Percentiles rank a stretch among this genome's conserved stretches.
These are phyloP conservation scores for Schrenkiella parvula DNA, from an alignment of 345 rosid species.

Conservation along the genomic window DNA sequence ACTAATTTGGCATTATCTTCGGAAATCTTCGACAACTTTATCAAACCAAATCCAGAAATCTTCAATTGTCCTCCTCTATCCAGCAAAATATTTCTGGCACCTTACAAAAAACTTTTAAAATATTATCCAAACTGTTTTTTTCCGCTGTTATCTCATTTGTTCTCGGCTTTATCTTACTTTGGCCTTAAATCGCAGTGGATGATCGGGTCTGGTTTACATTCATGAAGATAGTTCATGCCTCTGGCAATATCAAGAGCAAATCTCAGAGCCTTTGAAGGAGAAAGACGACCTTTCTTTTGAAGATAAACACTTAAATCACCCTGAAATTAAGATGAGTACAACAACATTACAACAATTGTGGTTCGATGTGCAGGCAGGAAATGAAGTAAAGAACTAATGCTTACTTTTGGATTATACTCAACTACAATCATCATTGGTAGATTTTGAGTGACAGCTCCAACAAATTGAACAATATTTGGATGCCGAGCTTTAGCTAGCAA, in stretches of 20 bases:
- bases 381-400: slow-evolving; percentile 6
- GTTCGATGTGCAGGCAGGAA: background rate
- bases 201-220: slow-evolving; percentile 81
- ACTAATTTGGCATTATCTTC: slow-evolving; percentile 55
- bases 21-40: slow-evolving; percentile 52
- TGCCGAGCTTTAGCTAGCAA: slow-evolving; percentile 84
- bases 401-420: slow-evolving; percentile 77
- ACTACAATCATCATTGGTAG: slow-evolving; percentile 93
- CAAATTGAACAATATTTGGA: slow-evolving; percentile 97
- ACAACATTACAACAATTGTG: background rate
- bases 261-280: slow-evolving; percentile 33
- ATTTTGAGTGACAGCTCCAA: slow-evolving; percentile 98
- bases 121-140: slow-evolving; percentile 28
- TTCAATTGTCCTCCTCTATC: slow-evolving; percentile 84
- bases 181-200: slow-evolving; percentile 90
- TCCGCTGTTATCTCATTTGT: background rate
- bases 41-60: slow-evolving; percentile 85
- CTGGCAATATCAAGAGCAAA: slow-evolving; percentile 48
- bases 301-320: slow-evolving; percentile 82
- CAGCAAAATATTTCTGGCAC: slow-evolving; percentile 99
- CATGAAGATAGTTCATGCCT: slow-evolving; percentile 77
- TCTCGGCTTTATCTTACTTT: slow-evolving; percentile 62
- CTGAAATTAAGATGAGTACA: slow-evolving; percentile 39
- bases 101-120: slow-evolving; percentile 76
- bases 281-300: slow-evolving; percentile 68